Evolutionary conservation across 208 protist species (phyloP).

Genomic region (Ichthyophonus hoferi): DNA sequence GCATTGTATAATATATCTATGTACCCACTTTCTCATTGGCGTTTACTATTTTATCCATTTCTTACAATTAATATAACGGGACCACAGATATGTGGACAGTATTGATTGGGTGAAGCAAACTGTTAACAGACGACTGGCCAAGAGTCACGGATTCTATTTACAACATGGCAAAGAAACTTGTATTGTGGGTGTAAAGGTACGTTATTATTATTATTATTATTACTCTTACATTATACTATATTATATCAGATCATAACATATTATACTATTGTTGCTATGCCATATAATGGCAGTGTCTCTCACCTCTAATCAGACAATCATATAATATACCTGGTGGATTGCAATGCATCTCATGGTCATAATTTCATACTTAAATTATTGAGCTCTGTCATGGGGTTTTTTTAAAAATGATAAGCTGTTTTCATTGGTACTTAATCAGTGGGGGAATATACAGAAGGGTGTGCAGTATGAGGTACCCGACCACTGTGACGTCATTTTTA

Average conservation of each 20-base stretch:
- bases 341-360: too few relatives aligned
- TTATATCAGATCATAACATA: too few relatives aligned
- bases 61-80: background rate
- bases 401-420: too few relatives aligned
- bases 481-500: constrained; percentile 57
- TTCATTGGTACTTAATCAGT: too few relatives aligned
- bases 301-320: background rate
- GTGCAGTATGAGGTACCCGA: background rate
- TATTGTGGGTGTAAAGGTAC: constrained; percentile 59
- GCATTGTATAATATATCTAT: background rate
- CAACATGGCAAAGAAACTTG: constrained; percentile 69
- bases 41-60: background rate
- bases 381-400: too few relatives aligned
- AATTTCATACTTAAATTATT: too few relatives aligned
- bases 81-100: constrained; percentile 54
- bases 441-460: too few relatives aligned
- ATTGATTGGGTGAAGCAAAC: constrained; percentile 66
- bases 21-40: background rate
- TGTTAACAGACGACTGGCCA: constrained; percentile 59
- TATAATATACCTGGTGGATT: too few relatives aligned
- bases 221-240: background rate
- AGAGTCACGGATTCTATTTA: constrained; percentile 65
- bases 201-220: background rate
- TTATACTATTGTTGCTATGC: background rate
- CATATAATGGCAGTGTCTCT: background rate